A percentile compares a stretch with the other conserved stretches of the same genome.
Conservation (phyloP, 306 rosid species). For the Astragalus membranaceus region DNA sequence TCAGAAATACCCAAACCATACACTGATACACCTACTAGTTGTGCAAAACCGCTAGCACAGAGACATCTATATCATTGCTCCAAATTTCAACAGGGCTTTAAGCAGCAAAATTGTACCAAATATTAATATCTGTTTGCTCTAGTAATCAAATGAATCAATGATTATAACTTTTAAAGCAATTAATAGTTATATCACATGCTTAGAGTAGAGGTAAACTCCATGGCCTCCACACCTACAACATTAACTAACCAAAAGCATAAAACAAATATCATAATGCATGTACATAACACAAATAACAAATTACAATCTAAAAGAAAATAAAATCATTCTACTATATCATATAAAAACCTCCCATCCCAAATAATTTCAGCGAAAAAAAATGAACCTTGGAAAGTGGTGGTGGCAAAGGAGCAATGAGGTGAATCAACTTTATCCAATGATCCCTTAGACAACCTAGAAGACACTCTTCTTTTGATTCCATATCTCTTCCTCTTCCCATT, state of each 20-base stretch:
- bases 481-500: conserved; percentile 25
- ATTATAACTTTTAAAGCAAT: not conserved
- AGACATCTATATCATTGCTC: too few relatives aligned
- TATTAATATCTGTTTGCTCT: not conserved
- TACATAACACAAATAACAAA: not conserved
- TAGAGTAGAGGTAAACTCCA: too few relatives aligned
- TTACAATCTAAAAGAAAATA: not conserved
- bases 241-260: too few relatives aligned
- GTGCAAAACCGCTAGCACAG: too few relatives aligned
- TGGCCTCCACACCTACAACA: too few relatives aligned
- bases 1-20: too few relatives aligned
- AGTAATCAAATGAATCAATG: not conserved
- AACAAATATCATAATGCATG: not conserved
- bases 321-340: not conserved
- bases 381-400: conserved; percentile 54
- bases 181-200: not conserved
- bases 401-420: conserved; percentile 37
- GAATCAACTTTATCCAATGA: conserved; percentile 35
- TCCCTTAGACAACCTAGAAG: conserved; percentile 39
- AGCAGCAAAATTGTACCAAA: too few relatives aligned
- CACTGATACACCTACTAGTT: too few relatives aligned
- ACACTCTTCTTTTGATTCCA: conserved; percentile 30
- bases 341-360: too few relatives aligned
- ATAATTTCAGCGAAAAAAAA: not conserved
- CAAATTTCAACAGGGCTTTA: too few relatives aligned